Conservation (phyloP, 305 asterid genomes). For the Coffea humblotiana region DNA sequence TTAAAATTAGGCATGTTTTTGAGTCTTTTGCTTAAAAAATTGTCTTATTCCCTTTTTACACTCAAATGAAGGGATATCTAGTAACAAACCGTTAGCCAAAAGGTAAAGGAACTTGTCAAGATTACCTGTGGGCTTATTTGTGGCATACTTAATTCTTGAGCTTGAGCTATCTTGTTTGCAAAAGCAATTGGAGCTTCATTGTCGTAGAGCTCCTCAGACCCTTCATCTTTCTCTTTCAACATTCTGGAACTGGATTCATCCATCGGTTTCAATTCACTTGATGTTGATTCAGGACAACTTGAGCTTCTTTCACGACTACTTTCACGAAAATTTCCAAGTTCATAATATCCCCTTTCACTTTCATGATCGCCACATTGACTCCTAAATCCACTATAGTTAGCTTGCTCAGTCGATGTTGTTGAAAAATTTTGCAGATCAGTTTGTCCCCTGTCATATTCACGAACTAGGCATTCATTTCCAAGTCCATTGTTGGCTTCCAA, state of each 20-base stretch:
- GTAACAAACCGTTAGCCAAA: not conserved
- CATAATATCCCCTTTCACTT: conserved; percentile 5
- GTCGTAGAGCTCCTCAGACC: not conserved
- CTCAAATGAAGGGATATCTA: not conserved
- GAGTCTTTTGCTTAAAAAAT: no score
- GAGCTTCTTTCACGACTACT: not conserved
- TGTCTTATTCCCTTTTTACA: not conserved
- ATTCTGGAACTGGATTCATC: conserved; percentile 20
- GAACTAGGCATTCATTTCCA: conserved; percentile 1
- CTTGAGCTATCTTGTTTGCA: not conserved
- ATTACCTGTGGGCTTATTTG: conserved; percentile 6
- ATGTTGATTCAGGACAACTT: conserved; percentile 17
- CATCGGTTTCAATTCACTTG: conserved; percentile 3
- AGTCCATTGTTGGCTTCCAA: conserved; percentile 11
- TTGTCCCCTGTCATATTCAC: conserved; percentile 10
- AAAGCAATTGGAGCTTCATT: conserved; percentile 9
- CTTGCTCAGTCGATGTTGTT: conserved; percentile 15
- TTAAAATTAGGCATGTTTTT: not conserved
- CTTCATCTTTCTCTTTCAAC: not conserved
- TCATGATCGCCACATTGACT: conserved; percentile 10
- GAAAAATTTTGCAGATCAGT: not conserved
- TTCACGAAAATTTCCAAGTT: conserved; percentile 1
- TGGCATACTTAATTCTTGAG: not conserved
- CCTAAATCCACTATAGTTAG: not conserved
- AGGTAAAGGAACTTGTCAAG: not conserved